Evolutionary conservation across 176 grass and related monocot genomes (phyloP).

Genomic region (Ensete glaucum): DNA sequence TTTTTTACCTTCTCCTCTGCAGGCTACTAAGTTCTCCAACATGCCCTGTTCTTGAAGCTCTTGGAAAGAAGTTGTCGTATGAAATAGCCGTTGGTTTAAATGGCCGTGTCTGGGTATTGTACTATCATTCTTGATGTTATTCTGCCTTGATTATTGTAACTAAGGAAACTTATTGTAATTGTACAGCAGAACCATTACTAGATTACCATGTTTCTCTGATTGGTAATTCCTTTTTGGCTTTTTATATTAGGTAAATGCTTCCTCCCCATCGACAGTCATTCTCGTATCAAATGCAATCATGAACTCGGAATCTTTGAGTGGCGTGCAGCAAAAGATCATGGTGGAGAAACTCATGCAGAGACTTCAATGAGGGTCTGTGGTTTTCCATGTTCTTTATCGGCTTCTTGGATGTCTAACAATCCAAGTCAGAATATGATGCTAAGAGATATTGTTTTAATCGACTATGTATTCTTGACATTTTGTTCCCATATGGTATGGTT

Average conservation of each 20-base stretch:
- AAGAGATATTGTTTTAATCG: neutral
- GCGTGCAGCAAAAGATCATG: conserved; percentile 63
- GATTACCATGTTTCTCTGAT: neutral
- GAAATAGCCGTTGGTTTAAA: conserved; percentile 87
- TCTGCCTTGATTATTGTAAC: neutral
- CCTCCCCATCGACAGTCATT: conserved; percentile 51
- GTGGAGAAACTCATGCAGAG: conserved; percentile 67
- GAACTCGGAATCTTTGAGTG: conserved; percentile 65
- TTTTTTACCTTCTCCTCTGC: conserved; percentile 19
- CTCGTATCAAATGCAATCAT: conserved; percentile 78
- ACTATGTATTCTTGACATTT: neutral
- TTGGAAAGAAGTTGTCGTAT: conserved; percentile 74
- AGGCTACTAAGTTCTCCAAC: conserved; percentile 80
- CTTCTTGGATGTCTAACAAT: neutral
- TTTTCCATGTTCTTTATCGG: neutral
- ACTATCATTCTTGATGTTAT: neutral
- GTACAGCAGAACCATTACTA: neutral
- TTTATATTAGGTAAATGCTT: conserved; percentile 1
- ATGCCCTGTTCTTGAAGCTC: conserved; percentile 71
- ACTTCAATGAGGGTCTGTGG: conserved; percentile 34
- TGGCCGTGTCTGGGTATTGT: conserved; percentile 80
- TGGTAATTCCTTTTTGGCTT: neutral
- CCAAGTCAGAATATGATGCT: neutral
- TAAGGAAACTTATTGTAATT: neutral
- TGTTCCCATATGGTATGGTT: neutral